Base-by-base conservation (phyloP, 768 basidiomycete species). In the Podaxis mareebaensis region DNA sequence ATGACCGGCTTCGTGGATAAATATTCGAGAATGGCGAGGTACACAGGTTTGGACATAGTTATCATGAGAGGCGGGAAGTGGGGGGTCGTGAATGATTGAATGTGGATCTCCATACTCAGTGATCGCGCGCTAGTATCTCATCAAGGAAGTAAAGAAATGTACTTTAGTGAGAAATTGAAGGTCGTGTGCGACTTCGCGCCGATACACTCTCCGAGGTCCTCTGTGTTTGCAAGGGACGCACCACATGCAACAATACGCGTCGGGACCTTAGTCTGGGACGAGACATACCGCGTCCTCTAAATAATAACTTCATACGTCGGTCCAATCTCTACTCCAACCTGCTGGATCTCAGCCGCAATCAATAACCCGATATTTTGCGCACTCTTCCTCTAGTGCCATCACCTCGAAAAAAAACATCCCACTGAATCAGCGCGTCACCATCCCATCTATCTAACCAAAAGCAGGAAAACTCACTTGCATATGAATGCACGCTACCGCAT, bases 51-150 rank as follows among this genome's bases (percentile, higher is more conserved):
- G 10, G 96, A 95, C 97, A 99, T 99, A 49, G 95, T 86, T 64
- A 99, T 94, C 96, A 99, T 99, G 46, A 99, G 80, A 0, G 95
- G 97, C 0, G 97, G 95, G 86, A 96, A 97, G 71, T 99, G 97
- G n/a, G 95, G 93, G 52, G 95, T 93, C 28, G 85, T 86, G 80
- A 97, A 99, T 46, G 92, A 95, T 71, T 99, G 97, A 7, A 99
- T 78, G 71, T 99, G 96, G 53, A 99, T 95, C 63, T 98, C 95
- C 88, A 99, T 92, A 67, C 97, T 95, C 11, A 98, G 78, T 2
- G 96, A 95, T n/a, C 96, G 93, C 15, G 96, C 95, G 68, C 94
- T 94, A 24, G 71, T 17, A 58, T 39, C 24, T 44, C 38, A 48
- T 8, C 13, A 24, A 52, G 38, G 20, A 40, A 5, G 6, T 11